phyloP scores from a whole-genome alignment of 805 yeast species.

The Ogataea kodamae region DNA sequence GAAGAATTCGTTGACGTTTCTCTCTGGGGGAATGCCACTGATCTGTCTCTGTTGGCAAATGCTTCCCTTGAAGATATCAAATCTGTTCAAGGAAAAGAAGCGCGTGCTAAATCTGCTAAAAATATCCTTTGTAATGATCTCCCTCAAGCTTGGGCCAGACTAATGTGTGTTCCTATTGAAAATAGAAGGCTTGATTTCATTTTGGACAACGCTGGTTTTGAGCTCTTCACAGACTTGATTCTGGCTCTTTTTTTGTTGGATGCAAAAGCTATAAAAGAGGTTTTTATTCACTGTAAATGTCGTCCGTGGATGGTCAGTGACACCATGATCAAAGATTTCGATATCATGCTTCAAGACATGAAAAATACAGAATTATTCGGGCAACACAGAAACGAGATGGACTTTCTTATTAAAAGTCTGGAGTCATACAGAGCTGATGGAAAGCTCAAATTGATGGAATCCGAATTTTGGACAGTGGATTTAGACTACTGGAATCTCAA shows the following conservation, averaged over 20 bases:
- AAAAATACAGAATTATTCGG: conserved; percentile 49
- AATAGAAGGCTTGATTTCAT: conserved; percentile 70
- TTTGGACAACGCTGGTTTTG: conserved; percentile 93
- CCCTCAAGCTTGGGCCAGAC: conserved; percentile 57
- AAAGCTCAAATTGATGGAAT: conserved; percentile 47
- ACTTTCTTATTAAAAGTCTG: conserved; percentile 45
- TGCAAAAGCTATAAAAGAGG: conserved; percentile 55
- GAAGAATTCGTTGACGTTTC: conserved; percentile 84
- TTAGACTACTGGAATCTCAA: conserved; percentile 70
- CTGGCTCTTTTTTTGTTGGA: conserved; percentile 67
- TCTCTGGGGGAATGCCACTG: conserved; percentile 98
- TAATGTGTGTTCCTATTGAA: conserved; percentile 29
- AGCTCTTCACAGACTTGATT: conserved; percentile 80
- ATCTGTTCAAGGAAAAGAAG: conserved; percentile 86
- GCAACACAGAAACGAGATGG: conserved; percentile 44
- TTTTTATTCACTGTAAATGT: conserved; percentile 82
- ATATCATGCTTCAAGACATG: conserved; percentile 54
- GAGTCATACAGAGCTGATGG: conserved; percentile 44
- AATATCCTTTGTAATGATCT: conserved; percentile 77
- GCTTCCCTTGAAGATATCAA: conserved; percentile 88
- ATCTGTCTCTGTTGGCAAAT: conserved; percentile 81
- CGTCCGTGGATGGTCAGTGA: conserved; percentile 98
- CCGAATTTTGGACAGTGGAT: conserved; percentile 85
- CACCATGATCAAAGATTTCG: conserved; percentile 80
- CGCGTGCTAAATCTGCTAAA: conserved; percentile 75